Evolutionary conservation across 345 rosid genomes (phyloP), one percentile per base, ranked within the genome.

Genomic region (Abelmoschus esculentus): DNA sequence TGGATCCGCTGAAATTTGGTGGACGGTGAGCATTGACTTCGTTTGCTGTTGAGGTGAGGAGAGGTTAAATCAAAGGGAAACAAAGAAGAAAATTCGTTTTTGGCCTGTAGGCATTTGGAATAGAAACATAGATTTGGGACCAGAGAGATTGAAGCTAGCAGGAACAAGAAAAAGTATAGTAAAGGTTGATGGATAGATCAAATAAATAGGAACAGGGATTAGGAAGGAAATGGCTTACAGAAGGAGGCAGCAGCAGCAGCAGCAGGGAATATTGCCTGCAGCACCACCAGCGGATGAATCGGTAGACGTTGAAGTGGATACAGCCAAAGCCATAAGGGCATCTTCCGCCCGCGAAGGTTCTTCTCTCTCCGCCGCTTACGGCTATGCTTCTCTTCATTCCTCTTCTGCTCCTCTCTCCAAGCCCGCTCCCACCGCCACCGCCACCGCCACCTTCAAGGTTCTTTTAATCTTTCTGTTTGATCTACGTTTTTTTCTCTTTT

Each of bases 251-350:
- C 78, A 50, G 47, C 12, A 42, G 75, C 78, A 34, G 75, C 78
- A 50, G 47, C 12, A 42, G 12, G 52, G n/a, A 47, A 47, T 11
- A 47, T 13, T 12, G 5, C 5, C 52, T 47, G 13, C 52, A 47
- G 3, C 52, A 13, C 22, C 40, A 10, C 9, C 63, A 22, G 47
- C 66, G n/a, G n/a, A 61, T 14, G 72, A 74, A 17, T 69, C 26
- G 28, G 54, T 42, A 2, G 70, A 55, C 54, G 67, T 70, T 18
- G 67, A 66, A 49, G 77, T 49, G 4, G 71, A 70, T 61, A 86
- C 88, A n/a, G 93, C 97, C 14, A 89, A 84, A 77, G 97, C 98
- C 19, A 91, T 90, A 12, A 78, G 86, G 75, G 98, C 96, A 58
- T 86, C 90, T 38, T 88, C 98, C 13, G 91, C 97, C 6, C 80